Conservation (phyloP, 2,329 filamentous ascomycete species). For the Pseudogymnoascus sp. region DNA sequence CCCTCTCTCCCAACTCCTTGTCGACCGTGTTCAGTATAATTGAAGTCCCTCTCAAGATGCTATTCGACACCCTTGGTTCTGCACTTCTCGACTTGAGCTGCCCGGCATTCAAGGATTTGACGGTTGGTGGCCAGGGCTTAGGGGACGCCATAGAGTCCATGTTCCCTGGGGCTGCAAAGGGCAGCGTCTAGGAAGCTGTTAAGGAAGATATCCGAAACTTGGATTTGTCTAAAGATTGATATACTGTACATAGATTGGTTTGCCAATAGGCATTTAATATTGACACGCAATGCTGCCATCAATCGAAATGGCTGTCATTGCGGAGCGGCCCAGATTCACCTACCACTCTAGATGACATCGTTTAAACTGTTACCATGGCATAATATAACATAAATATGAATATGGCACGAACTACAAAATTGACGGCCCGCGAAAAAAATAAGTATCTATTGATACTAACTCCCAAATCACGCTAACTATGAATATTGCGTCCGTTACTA, state of each 20-base stretch:
- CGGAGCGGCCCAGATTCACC: neutral
- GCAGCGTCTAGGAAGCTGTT: neutral
- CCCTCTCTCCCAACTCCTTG: conserved; percentile 34
- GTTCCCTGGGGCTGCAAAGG: conserved; percentile 12
- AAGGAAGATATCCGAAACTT: neutral
- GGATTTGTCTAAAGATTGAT: neutral
- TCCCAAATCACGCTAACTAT: neutral
- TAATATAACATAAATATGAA: neutral
- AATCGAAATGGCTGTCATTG: neutral
- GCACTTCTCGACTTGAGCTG: conserved; percentile 25
- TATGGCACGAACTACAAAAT: neutral
- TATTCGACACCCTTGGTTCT: conserved; percentile 25
- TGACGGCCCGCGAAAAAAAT: neutral
- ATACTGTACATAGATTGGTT: neutral
- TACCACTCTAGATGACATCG: neutral
- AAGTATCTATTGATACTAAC: neutral
- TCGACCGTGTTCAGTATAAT: conserved; percentile 31
- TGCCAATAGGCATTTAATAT: neutral
- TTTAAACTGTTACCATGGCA: neutral
- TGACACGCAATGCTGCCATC: neutral
- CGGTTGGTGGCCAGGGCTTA: conserved; percentile 11
- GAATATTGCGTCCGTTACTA: neutral
- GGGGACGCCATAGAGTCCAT: conserved; percentile 10
- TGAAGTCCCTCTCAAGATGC: conserved; percentile 26
- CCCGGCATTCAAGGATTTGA: conserved; percentile 25